Evolutionary conservation across 1,139 yeast species (phyloP).

Genomic region (Blastobotrys serpentis): DNA sequence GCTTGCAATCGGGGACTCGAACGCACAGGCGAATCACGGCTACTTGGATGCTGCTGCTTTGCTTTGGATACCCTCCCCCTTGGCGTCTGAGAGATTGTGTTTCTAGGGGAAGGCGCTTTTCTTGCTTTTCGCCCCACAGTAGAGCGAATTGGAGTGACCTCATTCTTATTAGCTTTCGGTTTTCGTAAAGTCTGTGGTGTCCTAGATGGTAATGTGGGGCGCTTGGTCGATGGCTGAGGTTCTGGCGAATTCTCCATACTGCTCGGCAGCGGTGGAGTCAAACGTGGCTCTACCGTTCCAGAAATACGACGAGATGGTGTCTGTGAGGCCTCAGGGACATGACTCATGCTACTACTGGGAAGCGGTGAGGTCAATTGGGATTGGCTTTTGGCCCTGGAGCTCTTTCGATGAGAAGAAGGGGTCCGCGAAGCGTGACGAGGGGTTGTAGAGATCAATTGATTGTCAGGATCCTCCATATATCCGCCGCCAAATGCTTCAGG

Average conservation of each 20-base stretch:
- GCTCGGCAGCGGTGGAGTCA: slow-evolving; percentile 7
- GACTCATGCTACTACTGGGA: not conserved
- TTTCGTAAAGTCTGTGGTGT: slow-evolving; percentile 7
- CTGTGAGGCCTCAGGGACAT: too few species aligned
- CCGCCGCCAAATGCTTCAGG: not conserved
- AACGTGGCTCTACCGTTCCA: not conserved
- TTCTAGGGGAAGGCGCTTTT: not conserved
- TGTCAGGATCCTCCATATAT: not conserved
- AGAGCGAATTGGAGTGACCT: not conserved
- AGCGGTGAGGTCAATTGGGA: not conserved
- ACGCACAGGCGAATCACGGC: not conserved
- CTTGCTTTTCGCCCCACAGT: not conserved
- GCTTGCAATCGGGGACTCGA: slow-evolving; percentile 4
- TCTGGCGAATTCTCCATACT: slow-evolving; percentile 8
- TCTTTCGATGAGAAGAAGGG: too few species aligned
- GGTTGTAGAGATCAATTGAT: not conserved
- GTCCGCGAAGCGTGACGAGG: too few species aligned
- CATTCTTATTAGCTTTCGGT: not conserved
- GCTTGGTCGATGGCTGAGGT: slow-evolving; percentile 4
- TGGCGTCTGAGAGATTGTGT: not conserved
- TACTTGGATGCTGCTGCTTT: not conserved
- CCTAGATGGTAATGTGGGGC: slow-evolving; percentile 3
- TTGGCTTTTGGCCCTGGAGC: too few species aligned
- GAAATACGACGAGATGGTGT: not conserved
- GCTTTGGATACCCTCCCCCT: not conserved